Evolutionary conservation across 768 basidiomycete genomes (phyloP), one percentile per base, ranked within the genome.

Genomic region (Glaciozyma martinii): DNA sequence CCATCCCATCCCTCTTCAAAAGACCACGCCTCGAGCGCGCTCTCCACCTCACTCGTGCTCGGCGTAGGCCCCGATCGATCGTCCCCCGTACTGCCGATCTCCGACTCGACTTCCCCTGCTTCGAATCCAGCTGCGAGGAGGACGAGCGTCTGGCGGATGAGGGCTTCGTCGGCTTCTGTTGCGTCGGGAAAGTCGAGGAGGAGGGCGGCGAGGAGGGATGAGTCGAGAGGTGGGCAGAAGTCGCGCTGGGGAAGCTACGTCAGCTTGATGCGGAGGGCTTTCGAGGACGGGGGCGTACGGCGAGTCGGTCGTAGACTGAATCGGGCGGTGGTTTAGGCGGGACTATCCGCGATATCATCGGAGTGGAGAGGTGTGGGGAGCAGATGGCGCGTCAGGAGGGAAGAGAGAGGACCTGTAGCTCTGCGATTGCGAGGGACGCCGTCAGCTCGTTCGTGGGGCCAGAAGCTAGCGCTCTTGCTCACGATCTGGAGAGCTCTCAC

Each of bases 141-240:
- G 21, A 44, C 27, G 42, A 70, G 60, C 19, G 53, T 59, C 1
- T 18, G 37, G 16, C 68, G 56, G 12, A 49, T 59, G 12, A 29
- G 18, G 13, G 3, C n/a, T 44, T 66, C 62, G 60, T 70, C 68
- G 4, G 42, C 25, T 0, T 23, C 9, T 0, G 68, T 43, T 30
- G 66, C 62, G n/a, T 23, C 3, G 18, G 62, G 16, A 27, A 52
- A 66, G 57, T 70, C 68, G 27, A 62, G 63, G 8, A 70, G 56
- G 56, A 70, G 66, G 7, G 68, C 68, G 37, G 37, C 33, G n/a
- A 70, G 52, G 59, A 70, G 65, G 3, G 68, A 62, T 1, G 62
- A 30, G 27, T 66, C 68, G 43, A 70, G 43, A 2, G 46, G 56
- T 15, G 62, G 68, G 18, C 59, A 52, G n/a, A 59, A 66, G 29